Evolutionary conservation across 495 filamentous ascomycete genomes (phyloP), one percentile per base, ranked within the genome.

Genomic region (Tuber indicum): DNA sequence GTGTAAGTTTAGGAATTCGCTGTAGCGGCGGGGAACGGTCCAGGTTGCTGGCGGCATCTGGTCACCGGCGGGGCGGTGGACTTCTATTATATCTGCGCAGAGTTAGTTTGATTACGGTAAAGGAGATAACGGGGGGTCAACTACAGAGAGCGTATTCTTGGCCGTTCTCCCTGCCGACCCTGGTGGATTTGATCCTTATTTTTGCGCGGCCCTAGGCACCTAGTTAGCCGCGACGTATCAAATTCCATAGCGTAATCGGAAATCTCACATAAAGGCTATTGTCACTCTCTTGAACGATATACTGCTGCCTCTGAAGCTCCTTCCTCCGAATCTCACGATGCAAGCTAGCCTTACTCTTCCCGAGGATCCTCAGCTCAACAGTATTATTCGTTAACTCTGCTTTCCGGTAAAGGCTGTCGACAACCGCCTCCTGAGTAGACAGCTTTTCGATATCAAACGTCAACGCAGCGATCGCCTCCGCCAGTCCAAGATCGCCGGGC

Each of bases 321-420:
- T 98, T 98, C 44, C 96, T 90, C 58, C 93, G 89, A 52, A 97
- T 93, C 83, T 99, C 96, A 66, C 95, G 88, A 81, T 97, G 91
- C 76, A 99, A 87, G 83, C 95, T 98, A 23, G 92, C 90, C 83
- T 95, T 97, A 5, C 94, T 97, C 84, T 99, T 99, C 49, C 92
- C 90, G 46, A 99, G 84, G 62, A 99, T 98, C 75, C 96, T 88
- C 73, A 99, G 84, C 84, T 99, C 96, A 36, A 94, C 92, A 1
- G 91, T 92, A 84, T 98, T 98, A 84, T 98, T 98, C 4, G 96
- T 98, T 46, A 99, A 87, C 82, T 99, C 96, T 0, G 96, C 96
- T 84, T 98, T 99, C 45, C 92, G 89, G 17, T 92, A 93, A 76
- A 99, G 86, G 41, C 96, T 96, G 78, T 98, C 93, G 41, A 98